Evolutionary conservation across 768 basidiomycete species (phyloP).

Genomic region (Neoboletus magnificus): DNA sequence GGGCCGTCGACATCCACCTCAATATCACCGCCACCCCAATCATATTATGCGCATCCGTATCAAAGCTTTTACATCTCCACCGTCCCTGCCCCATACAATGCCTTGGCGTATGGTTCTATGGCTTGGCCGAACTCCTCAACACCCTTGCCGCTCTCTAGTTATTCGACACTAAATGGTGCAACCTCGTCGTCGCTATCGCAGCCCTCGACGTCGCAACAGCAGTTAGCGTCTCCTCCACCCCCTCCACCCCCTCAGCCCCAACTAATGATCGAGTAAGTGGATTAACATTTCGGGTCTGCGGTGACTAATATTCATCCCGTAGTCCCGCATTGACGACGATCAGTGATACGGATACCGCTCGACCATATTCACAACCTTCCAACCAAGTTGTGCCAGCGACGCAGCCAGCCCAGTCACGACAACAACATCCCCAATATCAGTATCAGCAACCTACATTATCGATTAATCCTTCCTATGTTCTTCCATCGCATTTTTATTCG

Average conservation of each 20-base stretch:
- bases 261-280: slow-evolving; percentile 69
- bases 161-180: slow-evolving; percentile 78
- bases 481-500: slow-evolving; percentile 38
- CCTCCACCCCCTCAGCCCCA: slow-evolving; percentile 27
- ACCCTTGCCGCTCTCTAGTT: slow-evolving; percentile 62
- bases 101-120: slow-evolving; percentile 50
- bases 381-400: slow-evolving; percentile 37
- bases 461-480: slow-evolving; percentile 41
- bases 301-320: slow-evolving; percentile 15
- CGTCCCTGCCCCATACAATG: slow-evolving; percentile 47
- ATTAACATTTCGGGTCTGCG: neutral
- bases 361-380: slow-evolving; percentile 44
- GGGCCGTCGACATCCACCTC: slow-evolving; percentile 41
- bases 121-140: slow-evolving; percentile 43
- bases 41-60: slow-evolving; percentile 42
- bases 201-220: slow-evolving; percentile 30
- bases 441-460: slow-evolving; percentile 40
- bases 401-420: slow-evolving; percentile 34
- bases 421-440: slow-evolving; percentile 37
- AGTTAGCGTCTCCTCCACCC: slow-evolving; percentile 26
- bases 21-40: slow-evolving; percentile 38
- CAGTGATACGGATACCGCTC: slow-evolving; percentile 46
- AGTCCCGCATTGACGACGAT: slow-evolving; percentile 63
- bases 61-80: slow-evolving; percentile 40
- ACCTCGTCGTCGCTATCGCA: slow-evolving; percentile 44